Evolutionary conservation across 164 flowering plant species (phyloP).

Genomic region (Tetrastigma voinierianum): DNA sequence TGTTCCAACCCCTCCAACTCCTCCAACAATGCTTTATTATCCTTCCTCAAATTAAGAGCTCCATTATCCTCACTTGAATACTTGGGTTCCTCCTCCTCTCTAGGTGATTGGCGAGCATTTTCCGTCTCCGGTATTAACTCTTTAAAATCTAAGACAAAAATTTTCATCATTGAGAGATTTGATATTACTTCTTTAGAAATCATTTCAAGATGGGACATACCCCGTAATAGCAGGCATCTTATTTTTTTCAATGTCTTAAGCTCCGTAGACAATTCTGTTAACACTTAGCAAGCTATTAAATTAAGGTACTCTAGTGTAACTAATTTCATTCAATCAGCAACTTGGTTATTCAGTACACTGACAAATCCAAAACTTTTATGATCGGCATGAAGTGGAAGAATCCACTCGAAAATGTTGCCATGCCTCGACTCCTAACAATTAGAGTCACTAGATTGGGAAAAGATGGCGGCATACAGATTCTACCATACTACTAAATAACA

Average conservation of each 20-base stretch:
- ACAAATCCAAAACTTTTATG: slow-evolving; percentile 11
- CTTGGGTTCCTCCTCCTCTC: no score
- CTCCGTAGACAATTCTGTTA: slow-evolving; percentile 1
- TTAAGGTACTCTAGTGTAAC: slow-evolving; percentile 5
- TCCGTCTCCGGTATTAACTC: no score
- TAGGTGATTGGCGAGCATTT: no score
- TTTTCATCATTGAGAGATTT: slow-evolving; percentile 1
- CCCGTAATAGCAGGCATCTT: neutral
- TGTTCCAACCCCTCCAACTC: neutral
- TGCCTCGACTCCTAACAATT: neutral
- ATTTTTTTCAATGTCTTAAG: neutral
- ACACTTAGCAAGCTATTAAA: neutral
- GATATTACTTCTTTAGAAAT: neutral
- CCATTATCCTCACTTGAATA: no score
- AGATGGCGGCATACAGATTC: neutral
- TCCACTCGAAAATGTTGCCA: neutral
- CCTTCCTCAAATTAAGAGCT: accelerated
- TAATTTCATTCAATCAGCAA: neutral
- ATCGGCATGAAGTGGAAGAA: neutral
- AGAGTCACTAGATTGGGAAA: slow-evolving; percentile 1
- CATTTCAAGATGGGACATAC: neutral
- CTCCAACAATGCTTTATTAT: neutral
- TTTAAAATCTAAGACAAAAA: neutral
- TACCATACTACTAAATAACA: neutral
- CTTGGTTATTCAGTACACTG: neutral